A percentile compares a stretch with the other conserved stretches of the same genome.
Conservation (phyloP, 106 monocot genomes). For the Acanthochlamys bracteata region DNA sequence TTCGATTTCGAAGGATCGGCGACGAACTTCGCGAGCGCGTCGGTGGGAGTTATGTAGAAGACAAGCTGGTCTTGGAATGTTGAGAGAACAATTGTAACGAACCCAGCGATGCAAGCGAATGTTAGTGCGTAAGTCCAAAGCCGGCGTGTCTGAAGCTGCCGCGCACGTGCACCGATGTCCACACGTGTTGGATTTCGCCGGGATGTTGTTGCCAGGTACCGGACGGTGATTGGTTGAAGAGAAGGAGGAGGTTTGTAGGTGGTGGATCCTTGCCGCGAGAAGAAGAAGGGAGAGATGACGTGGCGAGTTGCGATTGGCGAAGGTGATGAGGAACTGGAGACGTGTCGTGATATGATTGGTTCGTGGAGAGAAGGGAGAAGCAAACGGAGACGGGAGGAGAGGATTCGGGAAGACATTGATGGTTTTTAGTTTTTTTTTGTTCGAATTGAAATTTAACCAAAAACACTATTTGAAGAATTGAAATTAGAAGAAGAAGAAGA, state of each 20-base stretch:
- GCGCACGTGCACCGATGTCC: constrained; percentile 89
- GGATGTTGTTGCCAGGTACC: constrained; percentile 2
- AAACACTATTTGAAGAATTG: too few species aligned
- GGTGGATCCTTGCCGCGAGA: constrained; percentile 3
- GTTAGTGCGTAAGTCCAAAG: constrained; percentile 94
- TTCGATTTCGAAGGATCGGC: constrained; percentile 59
- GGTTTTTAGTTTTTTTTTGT: background rate
- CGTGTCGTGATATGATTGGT: background rate
- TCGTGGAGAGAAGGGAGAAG: constrained; percentile 13
- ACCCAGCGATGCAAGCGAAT: constrained; percentile 86
- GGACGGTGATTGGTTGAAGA: constrained; percentile 7
- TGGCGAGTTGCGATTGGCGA: background rate
- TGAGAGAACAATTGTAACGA: constrained; percentile 80
- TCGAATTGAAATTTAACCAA: too few species aligned
- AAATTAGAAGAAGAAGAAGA: too few species aligned
- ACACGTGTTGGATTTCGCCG: constrained; percentile 23
- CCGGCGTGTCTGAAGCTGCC: constrained; percentile 85
- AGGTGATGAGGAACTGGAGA: background rate
- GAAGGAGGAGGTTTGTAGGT: constrained; percentile 15
- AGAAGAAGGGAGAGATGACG: background rate
- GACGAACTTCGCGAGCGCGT: constrained; percentile 52
- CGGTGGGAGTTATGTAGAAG: constrained; percentile 92
- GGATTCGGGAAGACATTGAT: constrained; percentile 23
- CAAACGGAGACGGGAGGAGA: constrained; percentile 21
- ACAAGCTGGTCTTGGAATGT: constrained; percentile 95